Evolutionary conservation across 1,284 basidiomycete species (phyloP).

Genomic region (Cutaneotrichosporon sp.): DNA sequence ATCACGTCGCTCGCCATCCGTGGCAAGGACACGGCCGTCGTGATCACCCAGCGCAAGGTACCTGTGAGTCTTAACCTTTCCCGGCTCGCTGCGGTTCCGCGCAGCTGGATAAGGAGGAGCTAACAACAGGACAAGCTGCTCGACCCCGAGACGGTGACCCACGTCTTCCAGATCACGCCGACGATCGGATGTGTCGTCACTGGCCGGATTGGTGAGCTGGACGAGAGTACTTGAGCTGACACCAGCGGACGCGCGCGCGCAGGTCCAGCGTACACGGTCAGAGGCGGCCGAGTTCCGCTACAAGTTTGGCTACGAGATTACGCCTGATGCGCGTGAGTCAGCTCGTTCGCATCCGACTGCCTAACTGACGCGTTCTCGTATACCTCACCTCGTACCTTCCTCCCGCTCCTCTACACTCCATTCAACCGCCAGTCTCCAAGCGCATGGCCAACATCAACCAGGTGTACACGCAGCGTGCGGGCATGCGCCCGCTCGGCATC

Average conservation of each 20-base stretch:
- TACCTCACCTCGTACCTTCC: not conserved
- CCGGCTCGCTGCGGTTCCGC: not conserved
- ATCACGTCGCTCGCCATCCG: slow-evolving; percentile 91
- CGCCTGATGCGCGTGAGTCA: slow-evolving; percentile 71
- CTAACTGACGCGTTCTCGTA: not conserved
- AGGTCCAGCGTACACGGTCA: slow-evolving; percentile 80
- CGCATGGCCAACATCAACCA: slow-evolving; percentile 98
- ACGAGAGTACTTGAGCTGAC: slow-evolving; percentile 3
- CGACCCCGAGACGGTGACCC: slow-evolving; percentile 90
- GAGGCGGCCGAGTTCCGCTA: slow-evolving; percentile 95
- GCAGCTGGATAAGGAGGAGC: not conserved
- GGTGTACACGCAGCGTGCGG: slow-evolving; percentile 96
- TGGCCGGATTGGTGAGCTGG: slow-evolving; percentile 75
- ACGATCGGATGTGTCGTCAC: slow-evolving; percentile 98
- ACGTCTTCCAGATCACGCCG: slow-evolving; percentile 93
- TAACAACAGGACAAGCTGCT: slow-evolving; percentile 86
- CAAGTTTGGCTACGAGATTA: slow-evolving; percentile 98
- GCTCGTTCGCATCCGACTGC: not conserved
- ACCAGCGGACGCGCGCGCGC: slow-evolving; percentile 86
- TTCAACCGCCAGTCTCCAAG: slow-evolving; percentile 63
- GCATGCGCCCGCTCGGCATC: slow-evolving; percentile 95
- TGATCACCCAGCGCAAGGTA: slow-evolving; percentile 98
- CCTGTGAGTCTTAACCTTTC: slow-evolving; percentile 61
- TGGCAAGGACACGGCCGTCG: slow-evolving; percentile 90
- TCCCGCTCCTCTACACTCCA: not conserved